A percentile compares a stretch with the other conserved stretches of the same genome.
phyloP scores from a whole-genome alignment of 441 rosid species.

The Codiaeum variegatum region DNA sequence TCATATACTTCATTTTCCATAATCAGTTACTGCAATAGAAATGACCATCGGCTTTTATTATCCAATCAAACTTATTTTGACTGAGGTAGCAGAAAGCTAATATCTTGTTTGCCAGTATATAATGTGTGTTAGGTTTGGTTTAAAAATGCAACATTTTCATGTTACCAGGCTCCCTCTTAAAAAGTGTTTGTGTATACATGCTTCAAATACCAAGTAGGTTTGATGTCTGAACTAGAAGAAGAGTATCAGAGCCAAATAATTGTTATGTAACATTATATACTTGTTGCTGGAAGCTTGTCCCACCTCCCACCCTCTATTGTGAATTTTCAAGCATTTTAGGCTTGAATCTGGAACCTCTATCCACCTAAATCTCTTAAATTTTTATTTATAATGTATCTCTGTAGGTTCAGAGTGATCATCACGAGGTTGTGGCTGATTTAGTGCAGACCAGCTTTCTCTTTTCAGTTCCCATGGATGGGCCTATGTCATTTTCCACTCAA shows the following conservation, averaged over 20 bases:
- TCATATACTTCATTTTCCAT: not conserved
- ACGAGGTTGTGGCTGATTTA: slow-evolving; percentile 90
- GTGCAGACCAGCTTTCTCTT: slow-evolving; percentile 93
- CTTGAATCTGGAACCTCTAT: slow-evolving; percentile 8
- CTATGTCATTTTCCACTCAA: slow-evolving; percentile 88
- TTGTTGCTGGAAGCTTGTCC: not conserved
- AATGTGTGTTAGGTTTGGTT: not conserved
- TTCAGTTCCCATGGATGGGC: slow-evolving; percentile 90
- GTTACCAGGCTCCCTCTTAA: not conserved
- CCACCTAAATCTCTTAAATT: not conserved
- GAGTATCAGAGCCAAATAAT: not conserved
- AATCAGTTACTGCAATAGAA: no score
- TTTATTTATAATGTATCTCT: slow-evolving; percentile 13
- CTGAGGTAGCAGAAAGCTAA: not conserved
- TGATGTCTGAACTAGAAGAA: not conserved
- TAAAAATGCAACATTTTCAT: not conserved
- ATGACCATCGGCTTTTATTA: not conserved
- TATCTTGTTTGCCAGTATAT: not conserved
- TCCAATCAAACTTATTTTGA: not conserved
- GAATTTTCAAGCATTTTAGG: slow-evolving; percentile 13
- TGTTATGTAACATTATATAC: not conserved
- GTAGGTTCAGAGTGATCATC: slow-evolving; percentile 92
- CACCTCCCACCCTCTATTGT: not conserved
- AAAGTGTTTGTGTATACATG: no score
- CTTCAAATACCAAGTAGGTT: not conserved